phyloP scores from a whole-genome alignment of 1,139 yeast genomes.

The Yamadazyma siamensis region DNA sequence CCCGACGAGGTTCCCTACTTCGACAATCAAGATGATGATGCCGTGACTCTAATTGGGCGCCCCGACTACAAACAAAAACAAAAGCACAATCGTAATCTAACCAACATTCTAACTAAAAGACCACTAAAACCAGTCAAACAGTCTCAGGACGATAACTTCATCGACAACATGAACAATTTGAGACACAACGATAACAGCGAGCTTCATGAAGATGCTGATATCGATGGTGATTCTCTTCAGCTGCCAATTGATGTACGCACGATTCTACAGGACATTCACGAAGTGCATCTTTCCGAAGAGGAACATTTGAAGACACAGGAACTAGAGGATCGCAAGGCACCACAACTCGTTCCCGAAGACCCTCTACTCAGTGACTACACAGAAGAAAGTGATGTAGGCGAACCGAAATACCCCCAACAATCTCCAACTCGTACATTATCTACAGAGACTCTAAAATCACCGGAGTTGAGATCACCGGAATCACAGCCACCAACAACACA shows the following conservation, averaged over 20 bases:
- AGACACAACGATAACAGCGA: conserved; percentile 27
- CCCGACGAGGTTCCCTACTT: neutral
- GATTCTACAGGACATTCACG: neutral
- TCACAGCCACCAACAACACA: conserved; percentile 1
- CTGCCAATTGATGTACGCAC: too few species aligned
- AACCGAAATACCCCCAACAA: neutral
- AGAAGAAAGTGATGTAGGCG: neutral
- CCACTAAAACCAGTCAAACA: conserved; percentile 15
- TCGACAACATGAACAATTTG: conserved; percentile 28
- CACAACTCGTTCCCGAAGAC: conserved; percentile 1
- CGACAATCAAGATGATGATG: conserved; percentile 11
- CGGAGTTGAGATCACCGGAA: conserved; percentile 2
- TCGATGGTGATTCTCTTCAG: neutral
- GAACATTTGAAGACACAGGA: too few species aligned
- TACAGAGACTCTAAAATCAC: conserved; percentile 3
- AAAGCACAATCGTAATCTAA: conserved; percentile 4
- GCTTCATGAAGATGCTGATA: neutral
- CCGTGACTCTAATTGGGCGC: conserved; percentile 9
- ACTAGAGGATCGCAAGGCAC: neutral
- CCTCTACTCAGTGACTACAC: neutral
- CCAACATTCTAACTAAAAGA: conserved; percentile 4
- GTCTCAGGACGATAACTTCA: conserved; percentile 19
- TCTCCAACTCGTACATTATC: conserved; percentile 2
- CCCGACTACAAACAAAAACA: conserved; percentile 1
- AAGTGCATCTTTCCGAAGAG: too few species aligned